Conservation (phyloP, 192 early-diverging fungal species). For the Umbelopsis ramanniana region DNA sequence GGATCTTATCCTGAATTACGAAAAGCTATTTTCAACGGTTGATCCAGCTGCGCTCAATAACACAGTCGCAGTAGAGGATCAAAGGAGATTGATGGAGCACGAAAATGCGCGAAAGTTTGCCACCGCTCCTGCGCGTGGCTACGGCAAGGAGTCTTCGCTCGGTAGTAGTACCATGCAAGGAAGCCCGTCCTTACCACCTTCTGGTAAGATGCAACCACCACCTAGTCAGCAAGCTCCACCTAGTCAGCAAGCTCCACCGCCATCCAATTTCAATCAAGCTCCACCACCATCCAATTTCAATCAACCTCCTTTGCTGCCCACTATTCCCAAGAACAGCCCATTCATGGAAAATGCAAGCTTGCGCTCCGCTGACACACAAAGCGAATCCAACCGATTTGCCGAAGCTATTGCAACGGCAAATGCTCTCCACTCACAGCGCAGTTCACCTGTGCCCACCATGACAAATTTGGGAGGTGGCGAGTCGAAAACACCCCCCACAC, state of each 20-base stretch:
- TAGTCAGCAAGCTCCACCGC: background rate
- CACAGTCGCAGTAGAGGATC: constrained; percentile 11
- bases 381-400: background rate
- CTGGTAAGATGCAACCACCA: background rate
- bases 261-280: background rate
- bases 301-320: background rate
- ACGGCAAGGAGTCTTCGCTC: constrained; percentile 9
- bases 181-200: background rate
- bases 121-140: constrained; percentile 10
- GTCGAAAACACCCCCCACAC: background rate
- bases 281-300: background rate
- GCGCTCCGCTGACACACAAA: background rate
- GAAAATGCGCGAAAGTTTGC: constrained; percentile 1
- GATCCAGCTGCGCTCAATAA: constrained; percentile 9
- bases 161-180: background rate
- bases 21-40: constrained; percentile 23
- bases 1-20: constrained; percentile 28
- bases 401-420: constrained; percentile 13
- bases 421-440: background rate
- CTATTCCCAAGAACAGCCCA: constrained; percentile 9
- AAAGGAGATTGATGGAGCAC: constrained; percentile 1
- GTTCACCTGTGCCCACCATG: background rate
- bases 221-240: background rate
- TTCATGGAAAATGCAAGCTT: background rate
- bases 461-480: background rate